These are phyloP conservation scores for Cenchrus americanus DNA, from an alignment of 176 grass and related monocot genomes.

Conservation along the genomic window DNA sequence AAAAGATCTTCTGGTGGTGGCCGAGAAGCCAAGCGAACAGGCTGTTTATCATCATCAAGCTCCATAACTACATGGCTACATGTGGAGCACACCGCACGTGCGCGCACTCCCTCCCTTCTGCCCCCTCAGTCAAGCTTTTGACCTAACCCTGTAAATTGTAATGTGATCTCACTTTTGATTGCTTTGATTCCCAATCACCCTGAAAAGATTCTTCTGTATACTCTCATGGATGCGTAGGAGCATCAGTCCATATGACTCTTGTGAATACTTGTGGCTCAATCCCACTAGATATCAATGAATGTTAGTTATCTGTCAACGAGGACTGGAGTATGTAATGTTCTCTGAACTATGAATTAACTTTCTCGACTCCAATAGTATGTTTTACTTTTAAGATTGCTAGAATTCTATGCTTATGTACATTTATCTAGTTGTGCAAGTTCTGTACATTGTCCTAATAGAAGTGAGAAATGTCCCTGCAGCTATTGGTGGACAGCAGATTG, in stretches of 20 bases:
- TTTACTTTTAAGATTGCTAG: neutral
- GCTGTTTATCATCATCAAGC: no score
- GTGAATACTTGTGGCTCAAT: neutral
- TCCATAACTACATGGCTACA: no score
- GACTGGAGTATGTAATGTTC: neutral
- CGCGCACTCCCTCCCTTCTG: no score
- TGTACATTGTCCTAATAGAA: slow-evolving; percentile 17
- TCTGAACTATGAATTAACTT: slow-evolving; percentile 4
- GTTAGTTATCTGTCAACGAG: neutral
- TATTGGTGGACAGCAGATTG: slow-evolving; percentile 81
- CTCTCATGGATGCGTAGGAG: slow-evolving; percentile 5
- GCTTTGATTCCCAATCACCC: neutral
- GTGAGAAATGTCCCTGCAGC: slow-evolving; percentile 46
- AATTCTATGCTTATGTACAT: neutral
- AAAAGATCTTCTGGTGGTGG: no score
- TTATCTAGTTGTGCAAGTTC: slow-evolving; percentile 25
- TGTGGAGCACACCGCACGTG: no score
- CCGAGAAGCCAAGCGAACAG: no score
- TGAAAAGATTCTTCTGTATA: neutral
- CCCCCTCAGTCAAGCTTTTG: no score
- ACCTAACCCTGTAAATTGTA: neutral
- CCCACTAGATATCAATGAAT: neutral
- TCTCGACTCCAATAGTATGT: neutral
- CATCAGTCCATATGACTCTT: slow-evolving; percentile 20
- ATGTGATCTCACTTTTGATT: slow-evolving; percentile 22